Evolutionary conservation across 2,329 filamentous ascomycete genomes (phyloP), one percentile per base, ranked within the genome.

Genomic region (Colletotrichum viniferum): DNA sequence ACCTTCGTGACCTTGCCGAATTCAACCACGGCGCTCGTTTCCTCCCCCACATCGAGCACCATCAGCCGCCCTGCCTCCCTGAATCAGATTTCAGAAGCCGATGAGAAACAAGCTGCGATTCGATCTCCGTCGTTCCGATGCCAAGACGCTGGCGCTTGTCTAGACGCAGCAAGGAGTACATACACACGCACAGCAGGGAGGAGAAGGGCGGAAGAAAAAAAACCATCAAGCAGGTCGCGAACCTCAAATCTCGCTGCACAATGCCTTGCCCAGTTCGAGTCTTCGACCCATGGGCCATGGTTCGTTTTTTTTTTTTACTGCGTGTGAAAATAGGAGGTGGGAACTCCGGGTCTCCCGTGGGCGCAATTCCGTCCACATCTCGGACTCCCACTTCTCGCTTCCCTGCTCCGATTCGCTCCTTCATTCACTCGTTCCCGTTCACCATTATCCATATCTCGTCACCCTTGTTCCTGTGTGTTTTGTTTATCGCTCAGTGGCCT

Each of bases 281-380:
- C 43, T 48, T 48, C 43, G 43, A n/a, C 43, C 43, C 43, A 48
- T 48, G 43, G 43, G n/a, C 10, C 43, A 28, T 58, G 26, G 55
- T 58, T 58, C 55, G 55, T 5, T 28, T 28, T 28, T 16, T 58
- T 58, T 28, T 28, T 18, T 26, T 18, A 28, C 24, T 28, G 28
- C 7, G n/a, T 28, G 26, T 24, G 28, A 67, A 67, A 34, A 30
- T 30, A 62, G 68, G 38, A 34, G 68, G 43, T 48, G 68, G 56
- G 36, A 69, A 62, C 67, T 69, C 67, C 56, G 55, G 67, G 67
- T 69, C 67, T 69, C 36, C 34, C 67, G 67, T 69, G 66, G 55
- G 26, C 26, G 38, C 66, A 13, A 36, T 21, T 68, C 30, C 21
- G 48, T 68, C 34, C 56, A 24, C 28, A 43, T 67, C 32, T 43